Base-by-base conservation (phyloP, 2,329 filamentous ascomycete species). In the Diaporthe destruens region DNA sequence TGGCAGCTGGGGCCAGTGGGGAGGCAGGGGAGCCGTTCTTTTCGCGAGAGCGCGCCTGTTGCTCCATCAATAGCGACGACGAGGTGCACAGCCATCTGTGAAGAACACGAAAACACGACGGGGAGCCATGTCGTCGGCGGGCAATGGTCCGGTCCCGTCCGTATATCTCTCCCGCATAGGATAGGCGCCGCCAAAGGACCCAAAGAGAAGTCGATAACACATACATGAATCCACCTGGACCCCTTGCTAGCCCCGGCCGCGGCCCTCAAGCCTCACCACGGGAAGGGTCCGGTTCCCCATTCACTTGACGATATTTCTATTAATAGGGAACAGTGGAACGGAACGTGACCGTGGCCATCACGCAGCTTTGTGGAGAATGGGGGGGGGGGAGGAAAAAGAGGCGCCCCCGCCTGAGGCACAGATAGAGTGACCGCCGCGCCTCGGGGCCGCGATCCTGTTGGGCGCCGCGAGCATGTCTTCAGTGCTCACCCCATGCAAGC, bases 241-340 rank as follows among this genome's bases (percentile, higher is more conserved):
- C 55, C 55, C 42, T 59, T 53, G 55, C 44, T 70, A 61, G 67
- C 55, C 55, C 67, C n/a, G 67, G 6, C 36, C 36, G 18, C 3
- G 44, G 44, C 18, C 8, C 23, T 5, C 8, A 42, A 51, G 55
- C 44, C 44, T 44, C 44, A 29, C 47, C 55, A 51, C 32, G 32
- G 36, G 32, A n/a, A 39, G n/a, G 23, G n/a, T 39, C 12, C 42
- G 39, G 14, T 18, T 6, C 39, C 39, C 39, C 12, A 42, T 39
- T 4, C 23, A 49, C 18, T 65, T 65, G 42, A 39, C 47, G 67
- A 69, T n/a, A 59, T 39, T 39, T 32, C 67, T 53, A 70, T 61
- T 47, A 61, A 70, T 70, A 70, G 67, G n/a, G 29, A 69, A 36
- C 6, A 51, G 4, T 14, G 39, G 12, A 18, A 42, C 39, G 44